These are phyloP conservation scores for Platanthera guangdongensis DNA, from an alignment of 106 monocot species.

Conservation along the genomic window DNA sequence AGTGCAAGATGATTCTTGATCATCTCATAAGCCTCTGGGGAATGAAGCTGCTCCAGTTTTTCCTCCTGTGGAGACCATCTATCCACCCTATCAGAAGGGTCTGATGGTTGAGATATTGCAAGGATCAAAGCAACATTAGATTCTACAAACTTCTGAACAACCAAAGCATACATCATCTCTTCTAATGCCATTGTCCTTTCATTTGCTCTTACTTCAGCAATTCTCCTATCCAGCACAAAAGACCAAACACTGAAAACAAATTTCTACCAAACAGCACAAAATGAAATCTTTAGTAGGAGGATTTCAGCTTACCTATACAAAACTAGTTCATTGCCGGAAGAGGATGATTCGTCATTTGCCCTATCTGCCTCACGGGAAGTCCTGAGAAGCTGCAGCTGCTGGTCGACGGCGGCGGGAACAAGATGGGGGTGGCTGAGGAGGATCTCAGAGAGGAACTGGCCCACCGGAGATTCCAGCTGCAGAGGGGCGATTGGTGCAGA, in stretches of 20 bases:
- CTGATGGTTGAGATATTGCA: constrained; percentile 27
- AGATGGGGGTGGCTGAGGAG: constrained; percentile 78
- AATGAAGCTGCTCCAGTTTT: constrained; percentile 62
- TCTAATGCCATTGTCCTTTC: constrained; percentile 68
- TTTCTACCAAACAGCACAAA: not conserved
- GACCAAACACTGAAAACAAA: not conserved
- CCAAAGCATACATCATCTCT: constrained; percentile 76
- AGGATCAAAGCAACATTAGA: constrained; percentile 68
- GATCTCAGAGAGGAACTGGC: constrained; percentile 83
- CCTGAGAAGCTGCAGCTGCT: constrained; percentile 83
- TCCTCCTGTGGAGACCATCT: constrained; percentile 41
- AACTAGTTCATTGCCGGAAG: constrained; percentile 51
- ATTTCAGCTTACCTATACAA: constrained; percentile 37
- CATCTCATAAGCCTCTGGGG: constrained; percentile 79
- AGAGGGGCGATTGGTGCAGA: constrained; percentile 66
- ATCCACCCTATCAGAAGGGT: constrained; percentile 33
- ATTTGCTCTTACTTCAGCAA: constrained; percentile 85
- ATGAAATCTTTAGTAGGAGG: not conserved
- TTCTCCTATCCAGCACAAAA: constrained; percentile 44
- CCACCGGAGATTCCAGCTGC: constrained; percentile 70
- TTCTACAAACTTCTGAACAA: constrained; percentile 86
- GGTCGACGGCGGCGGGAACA: constrained; percentile 82
- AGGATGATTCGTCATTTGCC: constrained; percentile 35
- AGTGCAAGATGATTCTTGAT: constrained; percentile 70
- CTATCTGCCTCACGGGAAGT: constrained; percentile 55